These are phyloP conservation scores for Suillus subaureus DNA, from an alignment of 768 basidiomycete species.

Conservation along the genomic window DNA sequence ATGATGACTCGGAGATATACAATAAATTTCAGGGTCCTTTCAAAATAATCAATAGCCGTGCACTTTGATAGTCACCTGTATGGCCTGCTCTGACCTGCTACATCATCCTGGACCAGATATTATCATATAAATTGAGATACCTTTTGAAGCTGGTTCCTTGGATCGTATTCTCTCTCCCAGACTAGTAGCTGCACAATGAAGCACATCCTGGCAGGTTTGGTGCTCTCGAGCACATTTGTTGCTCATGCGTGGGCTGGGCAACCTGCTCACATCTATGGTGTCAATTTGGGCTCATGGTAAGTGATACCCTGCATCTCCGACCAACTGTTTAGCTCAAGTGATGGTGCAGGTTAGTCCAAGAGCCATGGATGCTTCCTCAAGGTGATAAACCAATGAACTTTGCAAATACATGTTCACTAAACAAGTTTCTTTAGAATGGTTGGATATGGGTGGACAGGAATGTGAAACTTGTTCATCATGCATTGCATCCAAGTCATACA, in stretches of 20 bases:
- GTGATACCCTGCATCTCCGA: slow-evolving; percentile 9
- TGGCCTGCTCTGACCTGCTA: background rate
- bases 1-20: background rate
- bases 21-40: too few relatives aligned
- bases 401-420: too few relatives aligned
- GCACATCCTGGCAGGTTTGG: slow-evolving; percentile 15
- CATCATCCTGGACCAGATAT: background rate
- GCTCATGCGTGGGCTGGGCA: slow-evolving; percentile 8
- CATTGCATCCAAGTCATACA: slow-evolving; percentile 68
- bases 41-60: background rate
- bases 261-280: slow-evolving; percentile 60
- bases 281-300: slow-evolving; percentile 70
- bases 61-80: background rate
- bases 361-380: too few relatives aligned
- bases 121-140: background rate
- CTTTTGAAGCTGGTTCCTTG: background rate
- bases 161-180: background rate
- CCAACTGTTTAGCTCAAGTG: slow-evolving; percentile 8
- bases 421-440: slow-evolving; percentile 54
- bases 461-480: slow-evolving; percentile 64
- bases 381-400: too few relatives aligned
- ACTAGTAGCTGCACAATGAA: slow-evolving; percentile 18
- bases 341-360: background rate
- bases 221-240: slow-evolving; percentile 20
- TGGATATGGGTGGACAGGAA: slow-evolving; percentile 67